Percentiles rank a stretch among this genome's conserved stretches.
These are phyloP conservation scores for Citrus glauca DNA, from an alignment of 345 rosid genomes.

Conservation along the genomic window DNA sequence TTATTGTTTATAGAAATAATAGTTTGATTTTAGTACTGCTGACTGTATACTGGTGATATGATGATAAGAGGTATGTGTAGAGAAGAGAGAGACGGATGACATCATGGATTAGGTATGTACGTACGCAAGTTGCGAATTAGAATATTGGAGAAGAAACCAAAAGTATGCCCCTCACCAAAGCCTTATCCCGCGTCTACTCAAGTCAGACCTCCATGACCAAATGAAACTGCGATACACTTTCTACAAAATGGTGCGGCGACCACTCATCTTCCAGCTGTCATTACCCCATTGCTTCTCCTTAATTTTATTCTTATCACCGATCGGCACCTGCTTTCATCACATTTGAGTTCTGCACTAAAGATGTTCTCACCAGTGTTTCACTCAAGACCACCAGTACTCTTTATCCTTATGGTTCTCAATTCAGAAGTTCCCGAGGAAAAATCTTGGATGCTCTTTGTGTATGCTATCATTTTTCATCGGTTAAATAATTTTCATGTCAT, in stretches of 20 bases:
- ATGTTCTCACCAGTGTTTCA: neutral
- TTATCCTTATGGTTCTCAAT: too few species aligned
- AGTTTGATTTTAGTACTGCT: neutral
- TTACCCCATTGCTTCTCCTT: slow-evolving; percentile 27
- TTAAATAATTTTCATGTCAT: too few species aligned
- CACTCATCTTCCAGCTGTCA: slow-evolving; percentile 29
- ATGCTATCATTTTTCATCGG: too few species aligned
- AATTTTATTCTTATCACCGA: neutral
- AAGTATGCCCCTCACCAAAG: slow-evolving; percentile 7
- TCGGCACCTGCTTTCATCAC: neutral
- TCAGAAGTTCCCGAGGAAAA: too few species aligned
- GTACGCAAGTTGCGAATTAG: slow-evolving; percentile 11
- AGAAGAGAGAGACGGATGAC: neutral
- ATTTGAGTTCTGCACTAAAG: neutral
- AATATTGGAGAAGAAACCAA: slow-evolving; percentile 1
- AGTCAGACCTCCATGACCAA: neutral
- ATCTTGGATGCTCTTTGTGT: too few species aligned
- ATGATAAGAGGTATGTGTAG: too few species aligned
- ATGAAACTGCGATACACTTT: neutral
- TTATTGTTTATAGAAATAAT: neutral
- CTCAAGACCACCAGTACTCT: neutral
- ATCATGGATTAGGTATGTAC: slow-evolving; percentile 1
- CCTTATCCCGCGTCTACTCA: slow-evolving; percentile 10
- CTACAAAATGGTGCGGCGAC: slow-evolving; percentile 3
- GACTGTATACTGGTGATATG: too few species aligned